Evolutionary conservation across 1,284 basidiomycete genomes (phyloP).

Genomic region (Thelephora terrestris): DNA sequence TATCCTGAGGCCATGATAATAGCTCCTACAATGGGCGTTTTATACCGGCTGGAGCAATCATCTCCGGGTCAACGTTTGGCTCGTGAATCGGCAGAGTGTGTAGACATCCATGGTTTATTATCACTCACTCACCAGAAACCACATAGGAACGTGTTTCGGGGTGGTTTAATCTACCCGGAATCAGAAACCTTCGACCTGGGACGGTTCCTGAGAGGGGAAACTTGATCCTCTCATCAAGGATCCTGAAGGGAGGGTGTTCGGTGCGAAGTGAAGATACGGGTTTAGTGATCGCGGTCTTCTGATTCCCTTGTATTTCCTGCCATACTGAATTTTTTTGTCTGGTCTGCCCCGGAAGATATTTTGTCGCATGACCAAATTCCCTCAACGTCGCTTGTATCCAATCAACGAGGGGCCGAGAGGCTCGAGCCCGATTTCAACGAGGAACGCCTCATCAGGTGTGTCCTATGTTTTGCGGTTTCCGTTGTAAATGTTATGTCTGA

Average conservation of each 20-base stretch:
- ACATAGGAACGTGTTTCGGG: conserved; percentile 16
- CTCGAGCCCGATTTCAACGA: too few relatives aligned
- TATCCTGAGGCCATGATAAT: too few relatives aligned
- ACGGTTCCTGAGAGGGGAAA: conserved; percentile 7
- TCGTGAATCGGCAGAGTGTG: background rate
- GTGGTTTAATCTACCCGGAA: conserved; percentile 11
- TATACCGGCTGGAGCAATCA: conserved; percentile 14
- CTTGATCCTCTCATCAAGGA: background rate
- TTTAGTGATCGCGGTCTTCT: conserved; percentile 15
- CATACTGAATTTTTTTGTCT: too few relatives aligned
- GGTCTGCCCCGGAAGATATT: conserved; percentile 18
- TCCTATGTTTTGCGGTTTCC: too few relatives aligned
- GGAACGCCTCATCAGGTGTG: too few relatives aligned
- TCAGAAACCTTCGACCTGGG: conserved; percentile 15
- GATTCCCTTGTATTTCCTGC: too few relatives aligned
- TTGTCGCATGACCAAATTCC: conserved; percentile 18
- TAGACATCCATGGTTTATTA: background rate
- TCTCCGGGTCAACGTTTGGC: conserved; percentile 20
- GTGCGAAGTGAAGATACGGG: conserved; percentile 12
- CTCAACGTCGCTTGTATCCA: conserved; percentile 15
- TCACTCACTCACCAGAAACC: background rate
- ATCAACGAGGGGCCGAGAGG: conserved; percentile 9
- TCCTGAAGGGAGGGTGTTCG: conserved; percentile 6
- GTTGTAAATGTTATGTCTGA: too few relatives aligned
- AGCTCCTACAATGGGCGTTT: conserved; percentile 14